A percentile compares a stretch with the other conserved stretches of the same genome.
These are phyloP conservation scores for Hagleromyces aurorensis DNA, from an alignment of 805 yeast genomes.

Conservation along the genomic window DNA sequence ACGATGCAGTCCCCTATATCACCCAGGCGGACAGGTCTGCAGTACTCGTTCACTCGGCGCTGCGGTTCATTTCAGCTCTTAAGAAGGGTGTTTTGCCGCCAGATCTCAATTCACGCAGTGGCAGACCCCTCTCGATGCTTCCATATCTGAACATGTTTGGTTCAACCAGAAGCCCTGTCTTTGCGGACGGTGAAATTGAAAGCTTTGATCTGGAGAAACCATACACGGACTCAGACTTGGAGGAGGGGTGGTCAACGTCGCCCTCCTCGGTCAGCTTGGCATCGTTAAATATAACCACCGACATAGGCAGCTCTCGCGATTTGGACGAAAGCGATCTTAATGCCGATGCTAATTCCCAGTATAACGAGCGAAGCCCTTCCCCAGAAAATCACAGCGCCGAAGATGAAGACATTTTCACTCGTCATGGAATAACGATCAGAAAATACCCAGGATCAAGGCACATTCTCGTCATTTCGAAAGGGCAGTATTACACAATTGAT, in stretches of 20 bases:
- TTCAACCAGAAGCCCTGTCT: conserved; percentile 49
- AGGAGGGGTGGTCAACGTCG: conserved; percentile 21
- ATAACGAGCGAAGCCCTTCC: no score
- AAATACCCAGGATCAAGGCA: conserved; percentile 60
- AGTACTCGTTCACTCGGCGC: conserved; percentile 53
- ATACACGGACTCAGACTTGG: conserved; percentile 38
- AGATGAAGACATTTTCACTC: conserved; percentile 13
- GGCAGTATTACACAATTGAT: conserved; percentile 83
- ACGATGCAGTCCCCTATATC: conserved; percentile 61
- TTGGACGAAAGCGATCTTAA: background rate
- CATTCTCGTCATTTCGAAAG: conserved; percentile 65
- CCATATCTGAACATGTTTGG: conserved; percentile 64
- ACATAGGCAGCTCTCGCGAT: conserved; percentile 3
- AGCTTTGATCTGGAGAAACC: conserved; percentile 34
- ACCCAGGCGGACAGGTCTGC: conserved; percentile 64
- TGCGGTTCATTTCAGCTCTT: conserved; percentile 56
- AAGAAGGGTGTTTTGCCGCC: conserved; percentile 46
- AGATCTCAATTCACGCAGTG: conserved; percentile 47
- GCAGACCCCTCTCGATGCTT: conserved; percentile 53
- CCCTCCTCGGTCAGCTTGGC: no score
- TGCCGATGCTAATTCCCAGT: conserved; percentile 1
- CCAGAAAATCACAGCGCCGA: no score
- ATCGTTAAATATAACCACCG: no score
- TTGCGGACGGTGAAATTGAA: conserved; percentile 24
- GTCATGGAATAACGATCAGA: conserved; percentile 65